phyloP scores from a whole-genome alignment of 176 grass and related monocot genomes.

The Rhynchospora breviuscula region DNA sequence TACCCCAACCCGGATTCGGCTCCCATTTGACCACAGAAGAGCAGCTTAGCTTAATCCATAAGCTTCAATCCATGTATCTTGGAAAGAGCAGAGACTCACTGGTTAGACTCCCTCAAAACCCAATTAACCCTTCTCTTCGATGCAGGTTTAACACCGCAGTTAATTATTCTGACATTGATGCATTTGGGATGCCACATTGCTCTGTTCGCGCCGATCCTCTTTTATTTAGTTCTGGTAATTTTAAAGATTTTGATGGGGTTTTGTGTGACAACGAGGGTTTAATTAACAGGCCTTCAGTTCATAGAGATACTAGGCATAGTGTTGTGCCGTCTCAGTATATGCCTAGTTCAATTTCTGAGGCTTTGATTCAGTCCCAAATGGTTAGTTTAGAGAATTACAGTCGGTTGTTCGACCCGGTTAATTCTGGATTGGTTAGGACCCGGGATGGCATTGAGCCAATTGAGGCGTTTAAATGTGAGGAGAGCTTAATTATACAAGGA shows the following conservation, averaged over 20 bases:
- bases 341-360: slow-evolving; percentile 17
- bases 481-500: slow-evolving; percentile 39
- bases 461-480: slow-evolving; percentile 40
- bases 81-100: background rate
- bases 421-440: background rate
- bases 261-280: background rate
- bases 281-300: slow-evolving; percentile 3
- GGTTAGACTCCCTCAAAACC: background rate
- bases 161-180: slow-evolving; percentile 19
- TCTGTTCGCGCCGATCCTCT: slow-evolving; percentile 9
- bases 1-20: background rate
- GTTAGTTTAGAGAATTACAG: background rate
- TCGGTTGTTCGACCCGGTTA: background rate
- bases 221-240: slow-evolving; percentile 17
- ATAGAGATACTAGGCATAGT: background rate
- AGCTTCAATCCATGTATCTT: slow-evolving; percentile 16
- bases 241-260: background rate
- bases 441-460: slow-evolving; percentile 11
- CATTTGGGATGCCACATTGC: background rate
- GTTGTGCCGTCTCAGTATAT: background rate
- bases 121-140: background rate
- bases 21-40: slow-evolving; percentile 15
- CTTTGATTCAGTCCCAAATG: background rate
- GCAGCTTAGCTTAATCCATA: slow-evolving; percentile 21
- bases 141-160: slow-evolving; percentile 21